Evolutionary conservation across 139 green algal species (phyloP).

Genomic region (Astrephomene gubernaculifera): DNA sequence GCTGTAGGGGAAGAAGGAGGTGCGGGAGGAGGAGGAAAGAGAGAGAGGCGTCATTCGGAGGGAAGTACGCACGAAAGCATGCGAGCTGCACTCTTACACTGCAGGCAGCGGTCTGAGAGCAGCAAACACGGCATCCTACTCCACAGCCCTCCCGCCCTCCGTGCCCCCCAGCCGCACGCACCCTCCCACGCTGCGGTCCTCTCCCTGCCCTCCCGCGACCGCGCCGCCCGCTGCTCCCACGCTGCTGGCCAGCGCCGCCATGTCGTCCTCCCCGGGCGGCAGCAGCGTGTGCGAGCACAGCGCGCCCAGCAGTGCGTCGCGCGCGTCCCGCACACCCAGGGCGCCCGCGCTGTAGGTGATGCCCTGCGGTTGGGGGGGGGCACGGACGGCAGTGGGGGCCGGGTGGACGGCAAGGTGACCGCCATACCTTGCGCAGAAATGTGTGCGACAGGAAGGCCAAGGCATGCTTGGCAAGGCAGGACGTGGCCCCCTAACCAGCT

Average conservation of each 20-base stretch:
- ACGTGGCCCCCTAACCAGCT: too few species aligned
- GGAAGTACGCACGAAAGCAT: too few species aligned
- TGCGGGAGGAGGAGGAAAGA: too few species aligned
- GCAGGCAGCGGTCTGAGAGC: too few species aligned
- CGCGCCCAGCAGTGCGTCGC: conserved; percentile 79
- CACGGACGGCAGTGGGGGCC: background rate
- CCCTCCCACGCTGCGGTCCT: conserved; percentile 23
- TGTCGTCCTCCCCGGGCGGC: conserved; percentile 21
- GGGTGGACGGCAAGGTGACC: too few species aligned
- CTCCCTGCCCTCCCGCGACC: background rate
- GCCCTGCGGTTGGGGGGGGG: background rate
- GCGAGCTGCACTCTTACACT: too few species aligned
- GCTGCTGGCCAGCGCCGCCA: background rate
- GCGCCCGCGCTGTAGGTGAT: conserved; percentile 52
- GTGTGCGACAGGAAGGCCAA: too few species aligned
- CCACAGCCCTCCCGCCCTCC: background rate
- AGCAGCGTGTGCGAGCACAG: conserved; percentile 83
- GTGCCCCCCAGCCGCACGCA: background rate
- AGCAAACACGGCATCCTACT: too few species aligned
- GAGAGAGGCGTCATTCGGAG: too few species aligned
- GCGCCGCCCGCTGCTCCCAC: background rate
- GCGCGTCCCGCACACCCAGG: conserved; percentile 70
- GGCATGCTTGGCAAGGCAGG: too few species aligned
- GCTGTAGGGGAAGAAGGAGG: too few species aligned
- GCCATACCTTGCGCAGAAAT: too few species aligned